Base-by-base conservation (phyloP, 352 stramenopile genomes). In the Globisporangium cylindrosporum region DNA sequence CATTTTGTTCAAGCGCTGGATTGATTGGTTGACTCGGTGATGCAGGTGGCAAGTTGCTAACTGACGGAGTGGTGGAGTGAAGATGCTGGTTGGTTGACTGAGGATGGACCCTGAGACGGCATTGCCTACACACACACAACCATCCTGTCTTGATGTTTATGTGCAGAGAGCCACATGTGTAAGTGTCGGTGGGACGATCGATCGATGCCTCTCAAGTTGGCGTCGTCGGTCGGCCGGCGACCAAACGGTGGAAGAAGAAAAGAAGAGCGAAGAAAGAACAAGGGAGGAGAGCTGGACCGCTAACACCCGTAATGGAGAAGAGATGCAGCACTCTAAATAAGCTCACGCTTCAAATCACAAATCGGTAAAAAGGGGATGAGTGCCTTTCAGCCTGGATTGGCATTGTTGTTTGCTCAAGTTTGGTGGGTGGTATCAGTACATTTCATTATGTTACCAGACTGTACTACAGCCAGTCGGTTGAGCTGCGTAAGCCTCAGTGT, bases 221-320 rank as follows among this genome's bases (percentile, higher is more conserved):
- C 8, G 51, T 36, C 51, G 24, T 58, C 51, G 25, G 20, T 1
- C 27, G 27, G 27, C 27, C 53, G 38, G 25, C 3, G 14, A 9
- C 25, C 12, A 25, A 27, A 25, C 36, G 36, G 36, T 43, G 36
- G n/a, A 55, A 25, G 20, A 55, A 55, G 48, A 55, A 54, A 10
- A 58, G 15, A 59, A 38, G 51, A 57, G 18, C 6, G 10, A 27
- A 34, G 51, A 18, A 58, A 58, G 24, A 34, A 56, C 9, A 27
- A n/a, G 24, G 49, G 22, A 18, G 54, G 34, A 41, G 54, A 59
- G 25, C 55, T 60, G 55, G 55, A 60, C 55, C 55, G 27, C 55
- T 25, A 15, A 46, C 55, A 60, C 55, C 55, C 55, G 55, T 60
- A 60, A 60, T 60, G 27, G 4, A 43, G 12, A 43, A 43, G 36